A percentile compares a stretch with the other conserved stretches of the same genome.
phyloP scores from a whole-genome alignment of 257 asterid species.

The Striga asiatica region DNA sequence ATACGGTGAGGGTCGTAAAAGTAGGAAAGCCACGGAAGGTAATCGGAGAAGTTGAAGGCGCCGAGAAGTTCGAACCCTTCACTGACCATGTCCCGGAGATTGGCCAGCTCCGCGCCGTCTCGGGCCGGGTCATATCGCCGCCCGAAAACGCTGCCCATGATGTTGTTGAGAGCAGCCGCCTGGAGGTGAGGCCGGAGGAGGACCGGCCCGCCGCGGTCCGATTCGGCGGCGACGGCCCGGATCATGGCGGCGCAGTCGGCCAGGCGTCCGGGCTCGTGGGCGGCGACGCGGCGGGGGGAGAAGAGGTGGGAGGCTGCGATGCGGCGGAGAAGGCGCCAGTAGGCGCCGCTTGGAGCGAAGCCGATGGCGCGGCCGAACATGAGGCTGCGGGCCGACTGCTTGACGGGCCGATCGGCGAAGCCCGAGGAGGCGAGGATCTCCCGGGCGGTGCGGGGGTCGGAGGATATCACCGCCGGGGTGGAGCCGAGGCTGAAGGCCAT shows the following conservation, averaged over 20 bases:
- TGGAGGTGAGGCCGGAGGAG: constrained; percentile 30
- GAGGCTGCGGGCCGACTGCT: constrained; percentile 45
- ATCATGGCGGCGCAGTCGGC: constrained; percentile 23
- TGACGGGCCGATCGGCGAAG: constrained; percentile 61
- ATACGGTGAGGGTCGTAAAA: constrained; percentile 34
- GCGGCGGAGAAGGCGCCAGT: constrained; percentile 66
- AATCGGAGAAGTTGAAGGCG: constrained; percentile 54
- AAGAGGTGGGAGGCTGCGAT: constrained; percentile 57
- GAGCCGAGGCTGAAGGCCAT: constrained; percentile 71
- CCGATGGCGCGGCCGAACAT: constrained; percentile 72
- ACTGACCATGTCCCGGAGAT: constrained; percentile 33
- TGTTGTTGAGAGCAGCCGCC: constrained; percentile 33
- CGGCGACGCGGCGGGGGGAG: constrained; percentile 38
- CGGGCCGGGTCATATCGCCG: constrained; percentile 22
- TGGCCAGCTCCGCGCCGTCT: constrained; percentile 20
- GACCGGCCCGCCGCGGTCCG: constrained; percentile 10
- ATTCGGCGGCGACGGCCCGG: constrained; percentile 11
- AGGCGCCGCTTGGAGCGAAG: constrained; percentile 55
- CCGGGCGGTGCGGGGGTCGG: constrained; percentile 37
- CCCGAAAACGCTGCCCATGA: constrained; percentile 60
- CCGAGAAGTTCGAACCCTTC: constrained; percentile 65
- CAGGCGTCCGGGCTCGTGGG: constrained; percentile 25
- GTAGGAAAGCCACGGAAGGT: constrained; percentile 41
- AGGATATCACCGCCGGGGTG: constrained; percentile 48
- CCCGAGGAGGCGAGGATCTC: constrained; percentile 35